Conservation (phyloP, 768 basidiomycete genomes). For the Boletus speciosus region DNA sequence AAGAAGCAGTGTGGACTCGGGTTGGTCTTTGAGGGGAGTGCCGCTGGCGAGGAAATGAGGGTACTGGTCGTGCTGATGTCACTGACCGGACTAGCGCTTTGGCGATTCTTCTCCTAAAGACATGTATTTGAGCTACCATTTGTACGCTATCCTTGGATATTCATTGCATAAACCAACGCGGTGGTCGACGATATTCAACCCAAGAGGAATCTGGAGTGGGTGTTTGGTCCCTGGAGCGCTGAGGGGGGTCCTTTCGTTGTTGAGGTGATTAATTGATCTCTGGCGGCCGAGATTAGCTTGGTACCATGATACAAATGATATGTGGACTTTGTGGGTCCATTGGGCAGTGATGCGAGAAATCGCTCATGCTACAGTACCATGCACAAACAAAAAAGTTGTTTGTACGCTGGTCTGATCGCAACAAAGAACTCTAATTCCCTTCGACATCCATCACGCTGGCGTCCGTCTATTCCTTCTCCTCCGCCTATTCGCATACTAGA, state of each 20-base stretch:
- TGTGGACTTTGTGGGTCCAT: neutral
- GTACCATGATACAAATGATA: no score
- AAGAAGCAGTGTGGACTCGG: conserved; percentile 40
- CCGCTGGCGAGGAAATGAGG: conserved; percentile 65
- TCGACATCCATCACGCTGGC: conserved; percentile 23
- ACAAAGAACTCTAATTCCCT: neutral
- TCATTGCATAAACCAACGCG: neutral
- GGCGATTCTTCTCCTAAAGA: conserved; percentile 30
- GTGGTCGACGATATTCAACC: no score
- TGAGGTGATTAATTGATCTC: no score
- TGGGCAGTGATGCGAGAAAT: neutral
- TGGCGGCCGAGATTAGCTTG: no score
- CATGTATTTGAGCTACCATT: neutral
- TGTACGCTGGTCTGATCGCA: conserved; percentile 8
- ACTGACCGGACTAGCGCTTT: conserved; percentile 29
- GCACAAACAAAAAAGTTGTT: conserved; percentile 18
- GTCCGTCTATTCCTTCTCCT: conserved; percentile 28
- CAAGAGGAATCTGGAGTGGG: no score
- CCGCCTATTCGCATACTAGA: conserved; percentile 26
- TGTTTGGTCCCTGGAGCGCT: no score
- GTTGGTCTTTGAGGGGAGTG: conserved; percentile 52
- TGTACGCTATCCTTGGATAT: neutral
- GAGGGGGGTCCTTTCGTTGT: no score
- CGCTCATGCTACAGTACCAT: no score
- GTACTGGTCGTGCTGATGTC: conserved; percentile 25